Evolutionary conservation across 2,329 filamentous ascomycete species (phyloP).

Genomic region (Cytospora paraplurivora): DNA sequence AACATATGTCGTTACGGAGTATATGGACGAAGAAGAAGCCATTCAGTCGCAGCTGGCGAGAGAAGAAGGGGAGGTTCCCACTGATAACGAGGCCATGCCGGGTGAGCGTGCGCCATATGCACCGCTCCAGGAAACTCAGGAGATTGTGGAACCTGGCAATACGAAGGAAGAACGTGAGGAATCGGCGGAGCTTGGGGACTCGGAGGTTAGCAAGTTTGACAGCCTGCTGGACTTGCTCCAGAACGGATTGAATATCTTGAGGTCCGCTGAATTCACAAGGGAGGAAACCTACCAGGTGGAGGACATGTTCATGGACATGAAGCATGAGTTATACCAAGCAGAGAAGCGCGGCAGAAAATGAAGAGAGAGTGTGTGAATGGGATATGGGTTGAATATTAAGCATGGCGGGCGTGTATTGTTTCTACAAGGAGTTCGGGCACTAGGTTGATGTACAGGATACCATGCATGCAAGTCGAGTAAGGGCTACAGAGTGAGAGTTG

Average conservation of each 20-base stretch:
- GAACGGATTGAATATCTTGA: slow-evolving; percentile 61
- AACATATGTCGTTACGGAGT: slow-evolving; percentile 3
- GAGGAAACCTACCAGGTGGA: slow-evolving; percentile 72
- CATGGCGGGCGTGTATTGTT: slow-evolving; percentile 16
- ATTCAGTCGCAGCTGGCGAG: slow-evolving; percentile 27
- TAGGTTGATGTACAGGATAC: slow-evolving; percentile 16
- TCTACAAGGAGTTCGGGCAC: slow-evolving; percentile 19
- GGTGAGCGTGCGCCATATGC: neutral
- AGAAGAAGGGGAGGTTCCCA: slow-evolving; percentile 22
- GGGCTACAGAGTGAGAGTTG: slow-evolving; percentile 3
- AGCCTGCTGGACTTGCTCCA: slow-evolving; percentile 58
- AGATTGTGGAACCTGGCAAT: neutral
- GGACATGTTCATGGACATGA: slow-evolving; percentile 77
- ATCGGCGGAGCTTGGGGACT: neutral
- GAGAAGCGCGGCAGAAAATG: slow-evolving; percentile 57
- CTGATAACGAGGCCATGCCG: slow-evolving; percentile 10
- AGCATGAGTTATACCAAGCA: slow-evolving; percentile 72
- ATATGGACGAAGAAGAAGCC: slow-evolving; percentile 25
- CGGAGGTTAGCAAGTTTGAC: slow-evolving; percentile 39
- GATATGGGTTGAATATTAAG: slow-evolving; percentile 14
- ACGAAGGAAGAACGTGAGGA: neutral
- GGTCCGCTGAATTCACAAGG: slow-evolving; percentile 60
- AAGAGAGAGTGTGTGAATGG: slow-evolving; percentile 7
- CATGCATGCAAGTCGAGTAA: slow-evolving; percentile 10
- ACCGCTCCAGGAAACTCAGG: slow-evolving; percentile 16